Evolutionary conservation across 768 basidiomycete species (phyloP), one percentile per base, ranked within the genome.

Genomic region (Kwoniella sp.): DNA sequence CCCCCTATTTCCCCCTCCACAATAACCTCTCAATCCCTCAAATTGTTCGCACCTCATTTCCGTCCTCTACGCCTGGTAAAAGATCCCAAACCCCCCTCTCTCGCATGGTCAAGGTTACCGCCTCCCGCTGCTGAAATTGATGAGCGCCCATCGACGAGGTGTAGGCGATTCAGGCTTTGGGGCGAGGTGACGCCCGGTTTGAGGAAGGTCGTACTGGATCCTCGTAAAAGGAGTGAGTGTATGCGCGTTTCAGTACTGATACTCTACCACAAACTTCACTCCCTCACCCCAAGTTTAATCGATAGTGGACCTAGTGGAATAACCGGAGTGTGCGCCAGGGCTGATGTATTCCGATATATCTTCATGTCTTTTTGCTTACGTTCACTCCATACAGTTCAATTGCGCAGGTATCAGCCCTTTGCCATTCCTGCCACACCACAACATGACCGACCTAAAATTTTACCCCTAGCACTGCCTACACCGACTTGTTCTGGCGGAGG

Each of bases 71-170:
- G 62, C 7, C n/a, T 21, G 8, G 48, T 64, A 10, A 29, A n/a
- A 37, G 13, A 55, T 29, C 63, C 63, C 2, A 46, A 15, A 15
- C 54, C 54, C 17, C 62, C 63, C n/a, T 52, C 36, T 10, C 24
- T 64, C 3, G 55, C 56, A 8, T 57, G 56, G 56, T 52, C 49
- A 8, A 37, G 30, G 9, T 26, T 64, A 17, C 63, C 63, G 4
- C 63, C 63, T 17, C 63, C 56, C 10, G 55, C 56, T 49, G 63
- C 63, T 21, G 63, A 64, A 27, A 46, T 64, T 25, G 63, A 64
- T 24, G 63, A 64, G 51, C 15, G 56, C 12, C 63, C 56, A n/a
- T 25, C 13, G 9, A 50, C 33, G 5, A 58, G 63, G 17, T 36
- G 37, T 13, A 37, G 63, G 12, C 22, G 63, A 29, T 64, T 64